phyloP scores from a whole-genome alignment of 768 basidiomycete genomes.

The Pleurotus ostreatus region DNA sequence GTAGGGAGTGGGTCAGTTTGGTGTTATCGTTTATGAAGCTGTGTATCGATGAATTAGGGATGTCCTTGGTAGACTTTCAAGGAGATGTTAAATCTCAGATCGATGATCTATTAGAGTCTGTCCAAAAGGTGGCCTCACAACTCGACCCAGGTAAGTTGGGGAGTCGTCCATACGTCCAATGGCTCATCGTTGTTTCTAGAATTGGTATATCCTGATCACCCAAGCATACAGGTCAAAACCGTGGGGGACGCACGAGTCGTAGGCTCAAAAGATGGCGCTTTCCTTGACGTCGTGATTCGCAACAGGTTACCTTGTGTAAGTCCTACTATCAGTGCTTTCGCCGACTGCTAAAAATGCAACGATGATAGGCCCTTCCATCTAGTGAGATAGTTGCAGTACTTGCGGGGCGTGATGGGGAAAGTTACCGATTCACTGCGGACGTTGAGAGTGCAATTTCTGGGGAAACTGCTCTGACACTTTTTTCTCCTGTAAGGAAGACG shows the following conservation, averaged over 20 bases:
- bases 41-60: conserved; percentile 51
- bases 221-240: conserved; percentile 54
- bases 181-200: conserved; percentile 36
- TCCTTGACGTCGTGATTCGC: conserved; percentile 51
- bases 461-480: conserved; percentile 50
- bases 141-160: conserved; percentile 49
- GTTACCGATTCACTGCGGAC: conserved; percentile 48
- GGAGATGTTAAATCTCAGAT: conserved; percentile 51
- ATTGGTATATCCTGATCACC: conserved; percentile 63
- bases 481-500: conserved; percentile 61
- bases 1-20: conserved; percentile 79
- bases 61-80: conserved; percentile 50
- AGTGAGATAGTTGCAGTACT: conserved; percentile 58
- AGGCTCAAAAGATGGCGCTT: conserved; percentile 64
- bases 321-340: conserved; percentile 9
- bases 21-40: conserved; percentile 73
- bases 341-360: neutral
- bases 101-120: conserved; percentile 39
- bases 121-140: conserved; percentile 45
- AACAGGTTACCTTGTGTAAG: conserved; percentile 79
- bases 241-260: conserved; percentile 42
- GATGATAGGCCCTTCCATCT: conserved; percentile 35
- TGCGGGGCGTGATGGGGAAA: conserved; percentile 58
- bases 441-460: conserved; percentile 51
- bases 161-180: neutral